Conservation (phyloP, 305 asterid species). For the Rubia peregrina region DNA sequence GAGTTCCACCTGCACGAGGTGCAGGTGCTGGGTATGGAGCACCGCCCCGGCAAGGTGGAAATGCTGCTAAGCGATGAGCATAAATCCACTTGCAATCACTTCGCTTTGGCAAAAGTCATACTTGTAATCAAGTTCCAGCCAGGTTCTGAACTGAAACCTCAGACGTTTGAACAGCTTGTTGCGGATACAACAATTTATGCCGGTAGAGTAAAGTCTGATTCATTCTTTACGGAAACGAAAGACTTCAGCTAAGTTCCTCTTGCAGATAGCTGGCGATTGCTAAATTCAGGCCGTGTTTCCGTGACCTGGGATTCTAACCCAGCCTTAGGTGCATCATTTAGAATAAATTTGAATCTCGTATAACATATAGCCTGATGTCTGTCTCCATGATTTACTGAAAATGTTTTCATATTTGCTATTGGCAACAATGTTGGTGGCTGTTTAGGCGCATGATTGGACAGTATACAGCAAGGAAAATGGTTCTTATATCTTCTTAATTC, state of each 20-base stretch:
- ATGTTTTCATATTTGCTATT: background rate
- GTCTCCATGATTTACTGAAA: background rate
- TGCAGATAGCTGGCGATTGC: background rate
- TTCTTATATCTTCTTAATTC: no score
- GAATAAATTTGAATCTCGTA: background rate
- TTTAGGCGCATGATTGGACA: background rate
- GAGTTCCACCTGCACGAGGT: constrained; percentile 34
- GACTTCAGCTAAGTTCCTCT: background rate
- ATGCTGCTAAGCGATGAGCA: constrained; percentile 43
- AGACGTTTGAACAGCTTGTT: background rate
- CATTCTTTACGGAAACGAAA: background rate
- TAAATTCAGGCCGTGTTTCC: background rate
- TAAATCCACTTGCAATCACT: background rate
- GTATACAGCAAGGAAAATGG: no score
- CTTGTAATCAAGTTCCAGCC: no score
- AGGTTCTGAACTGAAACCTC: no score
- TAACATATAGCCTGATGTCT: background rate
- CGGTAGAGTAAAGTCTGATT: background rate
- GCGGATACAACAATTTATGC: background rate
- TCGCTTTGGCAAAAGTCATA: no score
- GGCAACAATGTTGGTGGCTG: constrained; percentile 5
- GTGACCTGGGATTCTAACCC: constrained; percentile 2
- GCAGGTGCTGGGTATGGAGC: constrained; percentile 42
- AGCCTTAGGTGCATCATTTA: background rate
- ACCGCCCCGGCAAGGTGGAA: constrained; percentile 36